Conservation (phyloP, 495 filamentous ascomycete species). For the Penicillium mononematosum region DNA sequence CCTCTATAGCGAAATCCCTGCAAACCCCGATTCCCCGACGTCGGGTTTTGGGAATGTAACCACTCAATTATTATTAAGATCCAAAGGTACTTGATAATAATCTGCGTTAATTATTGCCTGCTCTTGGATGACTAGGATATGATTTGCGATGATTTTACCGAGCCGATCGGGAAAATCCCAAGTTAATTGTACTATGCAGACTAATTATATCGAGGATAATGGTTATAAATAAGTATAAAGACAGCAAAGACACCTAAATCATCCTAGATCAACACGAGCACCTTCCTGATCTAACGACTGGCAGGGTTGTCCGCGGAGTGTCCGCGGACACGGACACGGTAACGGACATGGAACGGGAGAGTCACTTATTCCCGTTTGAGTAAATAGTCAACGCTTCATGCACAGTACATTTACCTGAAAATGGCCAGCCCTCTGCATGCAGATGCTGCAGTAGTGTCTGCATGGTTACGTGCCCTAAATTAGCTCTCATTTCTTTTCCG, state of each 20-base stretch:
- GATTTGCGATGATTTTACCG: background rate
- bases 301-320: background rate
- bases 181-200: background rate
- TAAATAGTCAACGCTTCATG: background rate
- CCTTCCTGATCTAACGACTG: slow-evolving; percentile 1
- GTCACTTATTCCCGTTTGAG: background rate
- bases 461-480: slow-evolving; percentile 7
- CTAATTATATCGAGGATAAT: background rate
- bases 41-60: background rate
- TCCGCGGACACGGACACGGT: background rate
- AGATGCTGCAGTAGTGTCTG: slow-evolving; percentile 6
- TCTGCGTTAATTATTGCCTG: slow-evolving; percentile 2
- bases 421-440: slow-evolving; percentile 1
- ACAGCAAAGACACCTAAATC: background rate
- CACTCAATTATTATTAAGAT: background rate
- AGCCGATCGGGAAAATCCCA: background rate
- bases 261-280: background rate
- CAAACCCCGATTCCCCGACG: background rate
- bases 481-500: slow-evolving; percentile 3
- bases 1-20: background rate
- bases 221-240: slow-evolving; percentile 4
- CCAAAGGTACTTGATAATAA: background rate
- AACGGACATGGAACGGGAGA: background rate
- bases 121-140: background rate
- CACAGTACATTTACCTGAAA: background rate